Percentiles rank a stretch among this genome's conserved stretches.
These are phyloP conservation scores for Nicotiana obtusifolia DNA, from an alignment of 257 asterid species.

Conservation along the genomic window DNA sequence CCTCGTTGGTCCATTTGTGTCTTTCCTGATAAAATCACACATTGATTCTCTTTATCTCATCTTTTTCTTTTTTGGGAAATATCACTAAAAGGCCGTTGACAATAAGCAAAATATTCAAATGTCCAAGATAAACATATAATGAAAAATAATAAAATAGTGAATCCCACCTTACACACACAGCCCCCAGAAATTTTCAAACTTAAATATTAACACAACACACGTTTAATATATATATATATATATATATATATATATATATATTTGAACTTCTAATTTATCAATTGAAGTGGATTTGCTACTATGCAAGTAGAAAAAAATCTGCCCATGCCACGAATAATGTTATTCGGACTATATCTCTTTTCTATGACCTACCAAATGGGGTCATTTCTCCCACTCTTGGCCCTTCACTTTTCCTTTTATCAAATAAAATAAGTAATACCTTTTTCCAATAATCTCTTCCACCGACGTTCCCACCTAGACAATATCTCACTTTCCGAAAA, in stretches of 20 bases:
- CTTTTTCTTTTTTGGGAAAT: too few species aligned
- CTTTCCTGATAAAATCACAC: too few species aligned
- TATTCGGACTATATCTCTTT: neutral
- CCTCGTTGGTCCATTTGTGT: too few species aligned
- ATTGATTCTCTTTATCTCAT: too few species aligned
- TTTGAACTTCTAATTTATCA: too few species aligned
- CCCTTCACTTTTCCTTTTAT: neutral
- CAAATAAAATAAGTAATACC: neutral
- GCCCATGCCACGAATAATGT: neutral
- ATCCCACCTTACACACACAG: neutral
- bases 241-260: too few species aligned
- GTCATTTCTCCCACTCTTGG: neutral
- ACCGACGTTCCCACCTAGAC: neutral
- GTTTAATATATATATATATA: too few species aligned
- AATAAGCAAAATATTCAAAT: neutral
- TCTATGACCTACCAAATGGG: neutral
- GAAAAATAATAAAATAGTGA: neutral
- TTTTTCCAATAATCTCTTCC: neutral
- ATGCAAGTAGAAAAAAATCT: neutral
- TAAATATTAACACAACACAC: neutral
- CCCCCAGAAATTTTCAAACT: neutral
- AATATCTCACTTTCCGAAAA: neutral
- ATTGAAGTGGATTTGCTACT: neutral
- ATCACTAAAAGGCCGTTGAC: neutral
- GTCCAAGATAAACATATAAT: neutral